phyloP scores from a whole-genome alignment of 192 early-diverging fungal genomes.

The Glomus cerebriforme region DNA sequence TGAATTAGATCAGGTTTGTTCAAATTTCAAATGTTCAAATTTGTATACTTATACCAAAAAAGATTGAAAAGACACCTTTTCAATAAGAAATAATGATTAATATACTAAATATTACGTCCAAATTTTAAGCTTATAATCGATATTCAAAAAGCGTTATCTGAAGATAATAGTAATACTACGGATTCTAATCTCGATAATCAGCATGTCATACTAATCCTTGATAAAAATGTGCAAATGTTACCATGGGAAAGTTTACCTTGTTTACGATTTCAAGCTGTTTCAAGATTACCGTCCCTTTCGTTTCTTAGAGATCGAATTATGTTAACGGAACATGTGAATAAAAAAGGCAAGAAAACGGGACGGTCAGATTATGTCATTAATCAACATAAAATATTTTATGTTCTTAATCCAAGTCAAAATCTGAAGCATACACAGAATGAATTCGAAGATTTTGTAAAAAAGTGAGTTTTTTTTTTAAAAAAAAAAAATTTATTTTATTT shows the following conservation, averaged over 20 bases:
- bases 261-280: conserved; percentile 70
- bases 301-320: conserved; percentile 68
- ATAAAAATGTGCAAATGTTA: conserved; percentile 79
- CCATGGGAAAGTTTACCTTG: conserved; percentile 89
- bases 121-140: conserved; percentile 33
- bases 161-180: conserved; percentile 31
- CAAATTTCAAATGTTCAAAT: too few species aligned
- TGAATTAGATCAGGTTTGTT: conserved; percentile 47
- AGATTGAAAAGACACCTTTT: neutral
- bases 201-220: conserved; percentile 83
- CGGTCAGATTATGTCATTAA: conserved; percentile 52
- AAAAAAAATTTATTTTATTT: neutral
- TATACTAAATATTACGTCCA: conserved; percentile 30
- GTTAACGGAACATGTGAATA: conserved; percentile 36
- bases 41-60: too few species aligned
- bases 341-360: neutral
- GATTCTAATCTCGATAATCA: conserved; percentile 30
- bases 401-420: conserved; percentile 92
- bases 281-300: conserved; percentile 77
- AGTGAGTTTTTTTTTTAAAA: conserved; percentile 26
- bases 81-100: neutral
- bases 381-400: conserved; percentile 64
- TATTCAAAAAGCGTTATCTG: conserved; percentile 33
- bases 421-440: conserved; percentile 76
- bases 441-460: conserved; percentile 63